These are phyloP conservation scores for Cyclotella kingstonii DNA, from an alignment of 108 stramenopile genomes.

Conservation along the genomic window DNA sequence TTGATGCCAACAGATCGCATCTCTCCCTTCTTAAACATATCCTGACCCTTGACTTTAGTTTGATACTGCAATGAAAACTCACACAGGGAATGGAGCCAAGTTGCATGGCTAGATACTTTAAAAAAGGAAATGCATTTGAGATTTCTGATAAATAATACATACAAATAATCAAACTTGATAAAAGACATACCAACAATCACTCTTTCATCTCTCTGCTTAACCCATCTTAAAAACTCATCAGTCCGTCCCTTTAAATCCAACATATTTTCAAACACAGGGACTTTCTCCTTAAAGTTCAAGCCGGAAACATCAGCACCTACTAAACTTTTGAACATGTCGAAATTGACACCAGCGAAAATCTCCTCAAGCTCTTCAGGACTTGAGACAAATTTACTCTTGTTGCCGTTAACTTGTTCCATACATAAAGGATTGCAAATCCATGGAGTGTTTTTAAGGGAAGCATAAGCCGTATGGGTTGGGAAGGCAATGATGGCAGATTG, in stretches of 20 bases:
- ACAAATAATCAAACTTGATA: background rate
- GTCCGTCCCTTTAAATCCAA: slow-evolving; percentile 41
- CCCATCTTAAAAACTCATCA: slow-evolving; percentile 38
- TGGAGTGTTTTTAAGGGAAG: slow-evolving; percentile 30
- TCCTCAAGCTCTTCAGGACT: slow-evolving; percentile 20
- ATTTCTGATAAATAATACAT: background rate
- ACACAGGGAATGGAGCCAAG: slow-evolving; percentile 47
- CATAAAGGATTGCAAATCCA: slow-evolving; percentile 42
- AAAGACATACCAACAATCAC: slow-evolving; percentile 37
- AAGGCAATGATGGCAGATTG: slow-evolving; percentile 43
- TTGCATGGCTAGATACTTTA: slow-evolving; percentile 49
- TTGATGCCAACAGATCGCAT: slow-evolving; percentile 68
- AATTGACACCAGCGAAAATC: slow-evolving; percentile 38
- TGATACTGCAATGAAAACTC: slow-evolving; percentile 39
- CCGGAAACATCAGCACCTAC: slow-evolving; percentile 11
- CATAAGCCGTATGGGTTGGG: slow-evolving; percentile 18
- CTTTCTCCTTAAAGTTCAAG: slow-evolving; percentile 16
- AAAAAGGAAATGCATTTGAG: background rate
- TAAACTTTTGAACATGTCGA: slow-evolving; percentile 17
- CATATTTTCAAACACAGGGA: slow-evolving; percentile 42
- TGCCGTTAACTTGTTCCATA: slow-evolving; percentile 46
- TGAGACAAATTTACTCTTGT: slow-evolving; percentile 41
- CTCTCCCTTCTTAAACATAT: slow-evolving; percentile 76
- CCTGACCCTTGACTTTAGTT: slow-evolving; percentile 61
- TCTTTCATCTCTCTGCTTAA: slow-evolving; percentile 42